phyloP scores from a whole-genome alignment of 306 rosid genomes.

The Phaseolus lunatus region DNA sequence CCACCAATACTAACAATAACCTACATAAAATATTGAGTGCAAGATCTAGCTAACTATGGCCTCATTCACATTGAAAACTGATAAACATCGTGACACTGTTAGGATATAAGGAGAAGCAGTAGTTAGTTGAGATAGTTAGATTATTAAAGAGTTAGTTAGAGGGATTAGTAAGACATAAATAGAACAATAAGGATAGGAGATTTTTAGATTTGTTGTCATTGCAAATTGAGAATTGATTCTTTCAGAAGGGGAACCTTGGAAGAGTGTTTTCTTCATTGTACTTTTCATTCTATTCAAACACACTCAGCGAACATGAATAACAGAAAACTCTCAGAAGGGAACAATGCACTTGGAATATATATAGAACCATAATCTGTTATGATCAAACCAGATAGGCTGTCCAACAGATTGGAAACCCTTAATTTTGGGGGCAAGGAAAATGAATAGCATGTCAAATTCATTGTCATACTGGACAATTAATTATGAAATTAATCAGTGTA shows the following conservation, averaged over 20 bases:
- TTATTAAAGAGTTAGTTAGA: too few relatives aligned
- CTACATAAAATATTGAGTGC: neutral
- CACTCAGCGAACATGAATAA: neutral
- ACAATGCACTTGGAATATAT: slow-evolving; percentile 20
- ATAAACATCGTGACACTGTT: slow-evolving; percentile 2
- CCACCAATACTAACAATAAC: neutral
- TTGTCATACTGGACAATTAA: neutral
- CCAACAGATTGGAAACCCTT: neutral
- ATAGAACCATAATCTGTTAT: slow-evolving; percentile 15
- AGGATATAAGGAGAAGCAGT: too few relatives aligned
- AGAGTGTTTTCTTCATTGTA: too few relatives aligned
- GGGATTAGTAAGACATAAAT: too few relatives aligned
- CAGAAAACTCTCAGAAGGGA: neutral
- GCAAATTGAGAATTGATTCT: too few relatives aligned
- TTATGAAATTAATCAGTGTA: neutral
- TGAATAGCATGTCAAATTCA: slow-evolving; percentile 4
- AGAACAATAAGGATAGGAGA: too few relatives aligned
- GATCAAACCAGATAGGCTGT: slow-evolving; percentile 22
- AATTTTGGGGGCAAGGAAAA: neutral
- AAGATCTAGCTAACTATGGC: neutral
- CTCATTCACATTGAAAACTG: neutral
- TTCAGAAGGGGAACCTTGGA: too few relatives aligned
- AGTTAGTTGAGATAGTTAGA: too few relatives aligned
- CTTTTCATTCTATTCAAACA: too few relatives aligned
- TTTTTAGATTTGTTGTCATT: too few relatives aligned